Conservation (phyloP, 805 yeast species). For the Saccharomycopsis sp. region DNA sequence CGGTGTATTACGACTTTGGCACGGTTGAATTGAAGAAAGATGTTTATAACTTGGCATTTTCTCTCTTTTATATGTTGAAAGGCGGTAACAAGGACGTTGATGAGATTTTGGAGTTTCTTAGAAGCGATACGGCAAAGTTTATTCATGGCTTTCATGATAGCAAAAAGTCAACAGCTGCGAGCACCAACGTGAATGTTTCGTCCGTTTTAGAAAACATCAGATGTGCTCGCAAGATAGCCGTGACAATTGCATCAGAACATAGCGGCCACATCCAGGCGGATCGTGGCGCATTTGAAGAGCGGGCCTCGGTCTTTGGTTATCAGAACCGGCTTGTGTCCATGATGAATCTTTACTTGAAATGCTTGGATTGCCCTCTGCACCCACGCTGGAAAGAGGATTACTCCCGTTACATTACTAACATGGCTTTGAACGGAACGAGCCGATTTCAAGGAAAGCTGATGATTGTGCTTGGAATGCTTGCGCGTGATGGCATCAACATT, state of each 20-base stretch:
- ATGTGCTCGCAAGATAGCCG: background rate
- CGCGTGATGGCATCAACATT: slow-evolving; percentile 21
- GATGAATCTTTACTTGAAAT: slow-evolving; percentile 37
- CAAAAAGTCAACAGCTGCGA: slow-evolving; percentile 22
- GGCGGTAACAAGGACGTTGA: slow-evolving; percentile 28
- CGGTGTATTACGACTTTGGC: slow-evolving; percentile 28
- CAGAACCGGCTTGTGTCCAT: slow-evolving; percentile 38
- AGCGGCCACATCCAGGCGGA: background rate
- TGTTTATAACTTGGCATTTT: slow-evolving; percentile 32
- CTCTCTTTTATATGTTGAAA: slow-evolving; percentile 32
- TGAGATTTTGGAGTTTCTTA: slow-evolving; percentile 33
- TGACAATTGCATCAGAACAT: too few relatives aligned
- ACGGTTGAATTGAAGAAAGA: slow-evolving; percentile 34
- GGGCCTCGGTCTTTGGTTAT: slow-evolving; percentile 31
- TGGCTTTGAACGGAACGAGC: slow-evolving; percentile 36
- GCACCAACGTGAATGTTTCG: background rate
- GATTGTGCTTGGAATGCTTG: slow-evolving; percentile 40
- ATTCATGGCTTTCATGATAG: slow-evolving; percentile 45
- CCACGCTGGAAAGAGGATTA: slow-evolving; percentile 41
- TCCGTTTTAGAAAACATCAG: background rate
- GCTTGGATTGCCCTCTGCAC: slow-evolving; percentile 33
- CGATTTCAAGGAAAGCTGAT: slow-evolving; percentile 42
- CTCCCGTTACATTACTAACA: slow-evolving; percentile 39
- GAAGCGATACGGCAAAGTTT: slow-evolving; percentile 47
- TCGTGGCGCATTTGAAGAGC: slow-evolving; percentile 17